Conservation (phyloP, 352 stramenopile species). For the Globisporangium spiculum region DNA sequence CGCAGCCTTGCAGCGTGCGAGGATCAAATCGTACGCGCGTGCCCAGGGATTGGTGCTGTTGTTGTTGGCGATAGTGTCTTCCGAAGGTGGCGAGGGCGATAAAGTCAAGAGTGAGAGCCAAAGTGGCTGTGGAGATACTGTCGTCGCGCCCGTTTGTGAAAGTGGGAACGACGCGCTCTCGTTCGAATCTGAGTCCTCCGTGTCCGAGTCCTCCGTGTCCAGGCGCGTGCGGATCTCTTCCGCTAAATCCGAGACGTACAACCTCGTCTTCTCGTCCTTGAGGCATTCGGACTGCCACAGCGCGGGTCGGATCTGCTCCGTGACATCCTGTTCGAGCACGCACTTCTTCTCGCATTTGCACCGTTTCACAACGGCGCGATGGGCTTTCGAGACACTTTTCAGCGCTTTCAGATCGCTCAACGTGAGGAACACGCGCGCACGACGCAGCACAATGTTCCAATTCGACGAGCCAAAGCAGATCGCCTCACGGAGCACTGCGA, state of each 20-base stretch:
- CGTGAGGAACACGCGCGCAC: constrained; percentile 32
- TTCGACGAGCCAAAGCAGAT: constrained; percentile 26
- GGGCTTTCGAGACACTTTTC: constrained; percentile 28
- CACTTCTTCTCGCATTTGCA: constrained; percentile 32
- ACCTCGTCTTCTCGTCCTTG: constrained; percentile 38
- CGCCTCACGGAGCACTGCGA: constrained; percentile 44
- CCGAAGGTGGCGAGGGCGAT: not conserved
- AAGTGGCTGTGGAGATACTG: not conserved
- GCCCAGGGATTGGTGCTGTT: constrained; percentile 13
- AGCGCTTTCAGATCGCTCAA: constrained; percentile 43
- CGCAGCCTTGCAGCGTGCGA: constrained; percentile 33
- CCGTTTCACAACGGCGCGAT: constrained; percentile 23
- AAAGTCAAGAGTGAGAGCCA: constrained; percentile 17
- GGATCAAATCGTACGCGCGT: constrained; percentile 51
- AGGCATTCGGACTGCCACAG: constrained; percentile 52
- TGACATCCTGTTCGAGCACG: constrained; percentile 22
- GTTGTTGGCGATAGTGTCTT: constrained; percentile 7
- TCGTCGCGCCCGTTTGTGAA: not conserved
- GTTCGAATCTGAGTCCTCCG: constrained; percentile 10
- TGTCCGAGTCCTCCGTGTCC: constrained; percentile 37
- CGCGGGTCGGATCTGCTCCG: constrained; percentile 15
- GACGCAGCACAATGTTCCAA: constrained; percentile 30
- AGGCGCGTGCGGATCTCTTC: constrained; percentile 42
- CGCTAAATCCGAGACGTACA: constrained; percentile 53
- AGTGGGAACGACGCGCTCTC: not conserved